A percentile compares a stretch with the other conserved stretches of the same genome.
These are phyloP conservation scores for Cruciata laevipes DNA, from an alignment of 257 asterid species.

Conservation along the genomic window DNA sequence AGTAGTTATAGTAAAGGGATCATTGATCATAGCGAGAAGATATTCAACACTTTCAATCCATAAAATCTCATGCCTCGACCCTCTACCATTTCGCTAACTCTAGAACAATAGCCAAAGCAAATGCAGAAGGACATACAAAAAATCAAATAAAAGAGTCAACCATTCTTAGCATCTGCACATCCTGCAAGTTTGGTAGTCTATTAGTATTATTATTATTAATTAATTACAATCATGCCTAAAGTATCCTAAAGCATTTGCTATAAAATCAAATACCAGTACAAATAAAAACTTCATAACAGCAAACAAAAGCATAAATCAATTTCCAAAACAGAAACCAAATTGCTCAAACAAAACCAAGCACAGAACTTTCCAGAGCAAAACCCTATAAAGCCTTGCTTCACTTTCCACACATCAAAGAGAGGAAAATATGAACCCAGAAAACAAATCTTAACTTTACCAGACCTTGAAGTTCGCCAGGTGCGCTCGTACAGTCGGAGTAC, in stretches of 20 bases:
- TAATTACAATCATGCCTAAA: not conserved
- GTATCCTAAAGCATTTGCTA: not conserved
- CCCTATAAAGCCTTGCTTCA: not conserved
- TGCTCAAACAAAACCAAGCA: not conserved
- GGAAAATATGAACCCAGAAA: not conserved
- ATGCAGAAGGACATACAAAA: not conserved
- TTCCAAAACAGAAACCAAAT: not conserved
- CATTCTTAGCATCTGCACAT: no score
- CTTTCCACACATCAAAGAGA: not conserved
- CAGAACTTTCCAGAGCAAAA: not conserved
- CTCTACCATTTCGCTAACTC: not conserved
- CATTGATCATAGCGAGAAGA: not conserved
- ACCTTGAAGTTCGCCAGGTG: conserved; percentile 10
- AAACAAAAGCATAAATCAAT: not conserved
- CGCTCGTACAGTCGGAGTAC: not conserved
- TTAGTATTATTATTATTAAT: not conserved
- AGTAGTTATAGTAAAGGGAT: not conserved
- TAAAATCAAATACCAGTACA: not conserved
- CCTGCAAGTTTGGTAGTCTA: not conserved
- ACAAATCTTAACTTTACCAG: not conserved
- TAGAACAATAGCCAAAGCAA: not conserved
- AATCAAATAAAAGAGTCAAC: not conserved
- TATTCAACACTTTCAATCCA: not conserved
- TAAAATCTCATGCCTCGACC: not conserved
- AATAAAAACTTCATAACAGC: not conserved